Evolutionary conservation across 176 grass and related monocot species (phyloP).

Genomic region (Ensete glaucum): DNA sequence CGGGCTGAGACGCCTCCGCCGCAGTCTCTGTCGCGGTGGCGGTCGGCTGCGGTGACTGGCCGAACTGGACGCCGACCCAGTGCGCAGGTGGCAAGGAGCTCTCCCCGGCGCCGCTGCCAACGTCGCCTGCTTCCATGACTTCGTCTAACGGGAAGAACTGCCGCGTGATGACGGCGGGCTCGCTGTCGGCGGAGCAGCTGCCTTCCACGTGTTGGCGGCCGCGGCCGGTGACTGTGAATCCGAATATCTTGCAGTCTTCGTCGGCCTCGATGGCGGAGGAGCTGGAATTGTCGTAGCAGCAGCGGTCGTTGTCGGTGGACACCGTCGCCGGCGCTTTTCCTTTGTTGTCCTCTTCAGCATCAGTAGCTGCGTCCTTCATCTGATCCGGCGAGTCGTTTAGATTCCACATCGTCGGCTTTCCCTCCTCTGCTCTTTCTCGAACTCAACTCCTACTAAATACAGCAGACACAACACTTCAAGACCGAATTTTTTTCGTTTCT

Average conservation of each 20-base stretch:
- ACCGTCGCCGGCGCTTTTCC: neutral
- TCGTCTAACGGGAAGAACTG: conserved; percentile 58
- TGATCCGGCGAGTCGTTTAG: conserved; percentile 71
- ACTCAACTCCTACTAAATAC: neutral
- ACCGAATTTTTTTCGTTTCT: neutral
- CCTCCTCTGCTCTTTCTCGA: neutral
- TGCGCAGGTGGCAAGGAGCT: conserved; percentile 28
- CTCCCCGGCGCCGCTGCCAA: neutral
- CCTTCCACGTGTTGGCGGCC: conserved; percentile 8
- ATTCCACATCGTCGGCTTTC: conserved; percentile 58
- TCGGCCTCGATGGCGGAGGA: neutral
- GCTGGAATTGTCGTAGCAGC: neutral
- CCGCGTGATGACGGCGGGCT: conserved; percentile 47
- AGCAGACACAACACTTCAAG: no score
- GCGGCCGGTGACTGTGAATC: conserved; percentile 14
- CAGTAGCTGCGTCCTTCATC: neutral
- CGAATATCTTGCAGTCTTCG: conserved; percentile 29
- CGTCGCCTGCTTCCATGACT: neutral
- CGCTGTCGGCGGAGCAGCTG: conserved; percentile 36
- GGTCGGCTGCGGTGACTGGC: conserved; percentile 5
- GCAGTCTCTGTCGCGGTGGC: neutral
- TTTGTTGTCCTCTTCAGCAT: neutral
- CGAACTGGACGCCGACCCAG: conserved; percentile 38
- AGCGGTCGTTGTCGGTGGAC: neutral
- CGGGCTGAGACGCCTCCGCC: neutral